Evolutionary conservation across 371 early-diverging fungal genomes (phyloP).

Genomic region (Dinochytrium kinnereticum): DNA sequence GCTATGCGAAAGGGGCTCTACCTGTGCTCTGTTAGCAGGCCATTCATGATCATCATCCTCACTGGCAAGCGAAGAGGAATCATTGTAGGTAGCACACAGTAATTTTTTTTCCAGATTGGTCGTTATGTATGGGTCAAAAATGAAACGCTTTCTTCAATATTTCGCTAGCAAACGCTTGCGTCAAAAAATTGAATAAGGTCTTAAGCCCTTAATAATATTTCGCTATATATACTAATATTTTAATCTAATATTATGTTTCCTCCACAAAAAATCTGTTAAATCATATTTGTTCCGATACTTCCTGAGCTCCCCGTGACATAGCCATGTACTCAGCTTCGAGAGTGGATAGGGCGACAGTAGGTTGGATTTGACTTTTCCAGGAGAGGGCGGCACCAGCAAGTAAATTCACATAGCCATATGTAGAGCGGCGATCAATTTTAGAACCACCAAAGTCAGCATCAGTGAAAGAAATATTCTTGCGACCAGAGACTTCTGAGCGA

Average conservation of each 20-base stretch:
- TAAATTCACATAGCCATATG: slow-evolving; percentile 21
- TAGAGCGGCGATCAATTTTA: slow-evolving; percentile 22
- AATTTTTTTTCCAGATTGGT: neutral
- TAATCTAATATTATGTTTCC: too few relatives aligned
- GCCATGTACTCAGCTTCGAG: slow-evolving; percentile 35
- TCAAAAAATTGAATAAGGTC: too few relatives aligned
- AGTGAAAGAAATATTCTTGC: too few relatives aligned
- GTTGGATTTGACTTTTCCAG: slow-evolving; percentile 23
- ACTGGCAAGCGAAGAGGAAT: neutral
- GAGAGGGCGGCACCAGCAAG: slow-evolving; percentile 16
- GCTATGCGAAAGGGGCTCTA: slow-evolving; percentile 56
- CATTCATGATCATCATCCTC: neutral
- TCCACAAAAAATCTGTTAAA: too few relatives aligned
- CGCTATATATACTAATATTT: too few relatives aligned
- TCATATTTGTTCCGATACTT: too few relatives aligned
- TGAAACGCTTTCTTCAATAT: too few relatives aligned
- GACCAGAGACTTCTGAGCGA: too few relatives aligned
- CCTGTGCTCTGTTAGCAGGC: neutral
- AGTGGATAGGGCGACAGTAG: slow-evolving; percentile 17
- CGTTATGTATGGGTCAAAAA: neutral
- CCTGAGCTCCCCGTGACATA: slow-evolving; percentile 21
- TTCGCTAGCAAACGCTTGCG: too few relatives aligned
- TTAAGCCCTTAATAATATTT: too few relatives aligned
- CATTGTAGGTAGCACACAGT: neutral
- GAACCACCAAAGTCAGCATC: slow-evolving; percentile 29